Percentiles rank a stretch among this genome's conserved stretches.
Conservation (phyloP, 2,329 filamentous ascomycete genomes). For the Fonsecaea erecta region DNA sequence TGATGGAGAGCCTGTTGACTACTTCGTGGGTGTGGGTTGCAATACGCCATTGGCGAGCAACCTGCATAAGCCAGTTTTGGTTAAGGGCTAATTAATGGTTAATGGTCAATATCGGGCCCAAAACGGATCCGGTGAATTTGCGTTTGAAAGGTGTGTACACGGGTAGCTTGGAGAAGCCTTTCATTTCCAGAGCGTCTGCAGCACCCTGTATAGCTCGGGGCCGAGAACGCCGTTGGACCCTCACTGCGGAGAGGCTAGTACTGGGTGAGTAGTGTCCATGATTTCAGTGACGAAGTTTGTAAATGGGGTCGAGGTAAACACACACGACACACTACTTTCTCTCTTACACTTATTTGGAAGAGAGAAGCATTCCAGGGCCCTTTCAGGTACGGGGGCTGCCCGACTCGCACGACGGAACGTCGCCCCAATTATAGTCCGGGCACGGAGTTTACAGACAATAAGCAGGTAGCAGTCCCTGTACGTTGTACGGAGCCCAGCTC, state of each 20-base stretch:
- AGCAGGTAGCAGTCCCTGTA: background rate
- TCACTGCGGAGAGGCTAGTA: too few relatives aligned
- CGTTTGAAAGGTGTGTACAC: too few relatives aligned
- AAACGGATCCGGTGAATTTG: background rate
- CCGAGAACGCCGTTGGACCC: background rate
- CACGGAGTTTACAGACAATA: background rate
- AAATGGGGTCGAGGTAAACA: too few relatives aligned
- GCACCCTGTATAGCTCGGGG: background rate
- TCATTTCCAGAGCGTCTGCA: background rate
- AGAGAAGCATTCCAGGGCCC: too few relatives aligned
- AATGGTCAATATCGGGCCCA: background rate
- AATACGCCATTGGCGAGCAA: too few relatives aligned
- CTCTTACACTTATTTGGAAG: too few relatives aligned
- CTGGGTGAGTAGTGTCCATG: too few relatives aligned
- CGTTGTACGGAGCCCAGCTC: background rate
- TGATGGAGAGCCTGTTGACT: too few relatives aligned
- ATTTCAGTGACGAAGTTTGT: background rate
- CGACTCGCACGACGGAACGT: background rate
- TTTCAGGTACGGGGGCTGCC: background rate
- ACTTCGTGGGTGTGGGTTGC: too few relatives aligned
- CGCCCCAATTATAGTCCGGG: background rate
- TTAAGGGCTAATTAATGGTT: too few relatives aligned
- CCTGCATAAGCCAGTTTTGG: background rate
- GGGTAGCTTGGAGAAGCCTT: background rate
- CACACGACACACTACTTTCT: too few relatives aligned